Evolutionary conservation across 805 yeast genomes (phyloP), one percentile per base, ranked within the genome.

Genomic region (Hagleromyces aurorensis): DNA sequence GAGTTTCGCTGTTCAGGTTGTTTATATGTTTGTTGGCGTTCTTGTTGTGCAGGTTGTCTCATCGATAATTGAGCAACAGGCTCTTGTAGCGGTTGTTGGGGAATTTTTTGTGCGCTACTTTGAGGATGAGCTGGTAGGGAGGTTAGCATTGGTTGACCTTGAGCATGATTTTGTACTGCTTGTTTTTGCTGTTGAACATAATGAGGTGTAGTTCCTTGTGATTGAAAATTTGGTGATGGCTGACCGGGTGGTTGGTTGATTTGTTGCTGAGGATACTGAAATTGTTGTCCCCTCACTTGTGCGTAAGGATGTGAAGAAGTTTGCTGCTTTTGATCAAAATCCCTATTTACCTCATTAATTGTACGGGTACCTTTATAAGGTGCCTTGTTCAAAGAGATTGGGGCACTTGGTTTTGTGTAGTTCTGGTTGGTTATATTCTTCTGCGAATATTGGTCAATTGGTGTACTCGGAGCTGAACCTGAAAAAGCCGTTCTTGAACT

Each of bases 321-420:
- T 18, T n/a, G 17, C n/a, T 18, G 25, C 12, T 19, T 19, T 6
- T 14, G 9, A 8, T 35, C 33, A 30, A 35, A 37, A 7, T 35
- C 36, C 11, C 33, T 37, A 24, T 41, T 46, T 7, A 40, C 38
- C 20, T 43, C 41, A 16, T 34, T 40, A 4, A 48, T 25, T 4
- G 52, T 48, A 6, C 46, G 36, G 20, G 40, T 34, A 11, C 35
- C 41, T 6, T 49, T 30, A 32, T 51, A 51, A 3, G 55, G 53
- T 3, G 46, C 36, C 18, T 40, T 48, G 16, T 33, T 42, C 15
- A 50, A 30, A 12, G 44, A 34, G 7, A 26, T 27, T 24, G 32
- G 2, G 40, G 36, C 4, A 35, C 25, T 7, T 21, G 5, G 10
- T 29, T 17, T 21, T 22, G 25, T 9, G 15, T 19, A 13, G 16